Conservation (phyloP, 2,329 filamentous ascomycete genomes). For the Arthrobotrys sinensis region DNA sequence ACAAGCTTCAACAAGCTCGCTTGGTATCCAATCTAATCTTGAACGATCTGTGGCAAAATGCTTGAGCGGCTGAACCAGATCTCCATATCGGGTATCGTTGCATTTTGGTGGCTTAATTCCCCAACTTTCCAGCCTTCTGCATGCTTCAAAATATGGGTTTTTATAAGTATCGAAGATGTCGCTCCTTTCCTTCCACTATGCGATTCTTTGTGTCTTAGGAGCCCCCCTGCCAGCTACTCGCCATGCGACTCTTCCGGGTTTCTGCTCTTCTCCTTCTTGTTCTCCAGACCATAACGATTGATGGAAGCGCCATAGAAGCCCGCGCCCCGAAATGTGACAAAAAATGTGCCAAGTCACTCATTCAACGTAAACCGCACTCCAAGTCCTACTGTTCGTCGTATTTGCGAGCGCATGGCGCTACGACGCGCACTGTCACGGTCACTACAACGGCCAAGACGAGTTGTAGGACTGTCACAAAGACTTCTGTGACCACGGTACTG, state of each 20-base stretch:
- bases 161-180: neutral
- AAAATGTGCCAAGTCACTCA: slow-evolving; percentile 29
- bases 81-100: slow-evolving; percentile 34
- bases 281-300: neutral
- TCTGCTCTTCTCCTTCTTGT: neutral
- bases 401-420: neutral
- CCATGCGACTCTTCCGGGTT: slow-evolving; percentile 3
- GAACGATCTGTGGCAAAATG: slow-evolving; percentile 38
- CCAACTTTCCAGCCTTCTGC: neutral
- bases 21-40: slow-evolving; percentile 72
- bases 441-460: neutral
- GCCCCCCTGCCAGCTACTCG: neutral
- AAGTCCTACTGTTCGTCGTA: slow-evolving; percentile 37
- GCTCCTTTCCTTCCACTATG: neutral
- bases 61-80: slow-evolving; percentile 35
- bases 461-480: neutral
- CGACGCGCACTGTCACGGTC: slow-evolving; percentile 10
- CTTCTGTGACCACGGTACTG: neutral
- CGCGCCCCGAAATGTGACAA: slow-evolving; percentile 25
- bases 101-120: slow-evolving; percentile 20
- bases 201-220: no score
- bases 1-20: slow-evolving; percentile 73
- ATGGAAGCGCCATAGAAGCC: neutral
- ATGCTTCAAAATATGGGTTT: neutral
- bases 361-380: slow-evolving; percentile 2